Evolutionary conservation across 2,329 filamentous ascomycete species (phyloP), one percentile per base, ranked within the genome.

Genomic region (Colletotrichum paranaense): DNA sequence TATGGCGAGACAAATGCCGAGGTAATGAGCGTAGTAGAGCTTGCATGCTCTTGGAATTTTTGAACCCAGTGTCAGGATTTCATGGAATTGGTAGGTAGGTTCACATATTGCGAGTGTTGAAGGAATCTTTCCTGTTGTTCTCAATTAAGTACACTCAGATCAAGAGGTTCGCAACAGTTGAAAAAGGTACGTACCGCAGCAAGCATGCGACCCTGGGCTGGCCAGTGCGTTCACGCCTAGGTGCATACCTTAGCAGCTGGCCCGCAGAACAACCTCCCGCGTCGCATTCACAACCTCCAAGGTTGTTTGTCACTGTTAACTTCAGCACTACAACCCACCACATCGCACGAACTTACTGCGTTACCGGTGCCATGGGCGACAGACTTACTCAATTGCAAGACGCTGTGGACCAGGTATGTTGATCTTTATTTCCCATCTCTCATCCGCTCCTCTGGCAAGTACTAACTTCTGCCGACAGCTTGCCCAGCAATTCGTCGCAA

Each of bases 351-450:
- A 46, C 11, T n/a, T 11, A 52, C 24, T n/a, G 16, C 19, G 42
- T 4, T 14, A 38, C 19, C 24, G 59, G 38, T 75, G 82, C 75
- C 7, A 95, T 95, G 91, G 89, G 89, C 32, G 94, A 97, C 80
- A 88, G 92, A 75, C 88, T 97, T 71, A 96, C 94, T 1, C 94
- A 97, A 82, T 87, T 97, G 71, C 94, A 97, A 83, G 94, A 97
- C 85, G 92, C 93, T 82, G 90, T 96, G 74, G 94, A 97, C 79
- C 91, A 95, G 88, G 94, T 94, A 84, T 42, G 82, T 59, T 14
- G 59, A 72, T n/a, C 19, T 3, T 22, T 12, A 9, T 11, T 19
- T 11, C 14, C 2, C 3, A 12, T 32, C 5, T 49, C n/a, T 14
- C 35, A 9, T 55, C 22, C 5, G 30, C 28, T 2, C 24, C 4